Evolutionary conservation across 2,329 filamentous ascomycete genomes (phyloP).

Genomic region (Pestalotiopsis sp.): DNA sequence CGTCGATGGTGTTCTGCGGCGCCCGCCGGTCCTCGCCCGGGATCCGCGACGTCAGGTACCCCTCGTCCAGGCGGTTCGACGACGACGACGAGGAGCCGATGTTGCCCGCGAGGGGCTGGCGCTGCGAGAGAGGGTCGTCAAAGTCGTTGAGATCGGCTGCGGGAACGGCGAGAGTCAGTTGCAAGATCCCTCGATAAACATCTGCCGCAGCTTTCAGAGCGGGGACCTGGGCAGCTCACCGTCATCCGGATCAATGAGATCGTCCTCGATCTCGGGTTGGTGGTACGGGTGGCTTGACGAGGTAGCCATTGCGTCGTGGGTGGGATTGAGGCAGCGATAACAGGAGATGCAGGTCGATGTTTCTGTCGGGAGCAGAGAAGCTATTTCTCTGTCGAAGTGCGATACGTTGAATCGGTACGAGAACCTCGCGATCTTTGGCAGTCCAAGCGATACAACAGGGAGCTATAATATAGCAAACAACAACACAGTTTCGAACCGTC

Average conservation of each 20-base stretch:
- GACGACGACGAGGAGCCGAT: slow-evolving; percentile 67
- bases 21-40: slow-evolving; percentile 91
- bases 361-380: neutral
- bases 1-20: slow-evolving; percentile 91
- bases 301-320: slow-evolving; percentile 40
- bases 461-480: neutral
- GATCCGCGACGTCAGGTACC: slow-evolving; percentile 86
- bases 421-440: slow-evolving; percentile 9
- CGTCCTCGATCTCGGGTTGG: slow-evolving; percentile 60
- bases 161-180: neutral
- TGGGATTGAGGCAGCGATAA: neutral
- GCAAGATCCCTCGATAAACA: neutral
- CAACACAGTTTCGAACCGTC: neutral
- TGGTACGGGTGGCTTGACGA: slow-evolving; percentile 59
- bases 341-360: neutral
- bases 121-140: slow-evolving; percentile 77
- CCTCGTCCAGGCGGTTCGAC: slow-evolving; percentile 67
- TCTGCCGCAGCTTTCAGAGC: neutral
- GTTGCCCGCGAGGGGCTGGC: slow-evolving; percentile 81
- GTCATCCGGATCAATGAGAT: slow-evolving; percentile 79
- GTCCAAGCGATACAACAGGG: neutral
- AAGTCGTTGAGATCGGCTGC: slow-evolving; percentile 87
- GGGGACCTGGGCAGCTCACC: slow-evolving; percentile 48
- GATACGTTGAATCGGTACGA: neutral
- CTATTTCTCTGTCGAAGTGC: neutral